Base-by-base conservation (phyloP, 2,329 filamentous ascomycete species). In the Alternaria hordeiaustralica region DNA sequence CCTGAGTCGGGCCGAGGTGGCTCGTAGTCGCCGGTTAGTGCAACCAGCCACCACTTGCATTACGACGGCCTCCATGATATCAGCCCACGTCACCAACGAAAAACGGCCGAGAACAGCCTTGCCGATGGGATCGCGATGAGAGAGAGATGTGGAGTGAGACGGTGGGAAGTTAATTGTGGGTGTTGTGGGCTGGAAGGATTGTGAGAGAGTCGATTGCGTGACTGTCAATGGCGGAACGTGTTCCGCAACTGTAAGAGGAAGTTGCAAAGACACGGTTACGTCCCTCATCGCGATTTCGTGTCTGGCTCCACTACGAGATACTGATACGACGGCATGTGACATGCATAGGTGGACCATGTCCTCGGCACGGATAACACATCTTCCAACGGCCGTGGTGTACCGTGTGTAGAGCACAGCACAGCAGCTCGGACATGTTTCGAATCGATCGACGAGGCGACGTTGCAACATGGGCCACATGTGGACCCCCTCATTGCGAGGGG, bases 21-120 rank as follows among this genome's bases (percentile, higher is more conserved):
- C 49, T 53, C 30, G 36, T 36, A 53, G 28, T 53, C 49, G 49
- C 49, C 49, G 49, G 21, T 41, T 53, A 53, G 49, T 53, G 49
- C 13, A 13, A 25, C 49, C 49, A 53, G 23, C 30, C n/a, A 36
- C 49, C 49, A 36, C 13, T 36, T 36, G 20, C 6, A 41, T 23
- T 53, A 41, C 49, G 20, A 41, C 49, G 20, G 28, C 49, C 49
- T 51, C 18, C 20, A 51, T 51, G 28, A 36, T n/a, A 36, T 51
- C 18, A 53, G 49, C 49, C 28, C 28, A 53, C 49, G 28, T 25
- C 21, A 53, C 28, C 20, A n/a, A 41, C 49, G 49, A 53, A n/a
- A 23, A 53, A 53, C 30, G 49, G 20, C 49, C 49, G 49, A 53
- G 49, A 53, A 41, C 36, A 53, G 12, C 28, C 30, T 41, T 7